phyloP scores from a whole-genome alignment of 257 asterid species.

The Gentiana straminea region DNA sequence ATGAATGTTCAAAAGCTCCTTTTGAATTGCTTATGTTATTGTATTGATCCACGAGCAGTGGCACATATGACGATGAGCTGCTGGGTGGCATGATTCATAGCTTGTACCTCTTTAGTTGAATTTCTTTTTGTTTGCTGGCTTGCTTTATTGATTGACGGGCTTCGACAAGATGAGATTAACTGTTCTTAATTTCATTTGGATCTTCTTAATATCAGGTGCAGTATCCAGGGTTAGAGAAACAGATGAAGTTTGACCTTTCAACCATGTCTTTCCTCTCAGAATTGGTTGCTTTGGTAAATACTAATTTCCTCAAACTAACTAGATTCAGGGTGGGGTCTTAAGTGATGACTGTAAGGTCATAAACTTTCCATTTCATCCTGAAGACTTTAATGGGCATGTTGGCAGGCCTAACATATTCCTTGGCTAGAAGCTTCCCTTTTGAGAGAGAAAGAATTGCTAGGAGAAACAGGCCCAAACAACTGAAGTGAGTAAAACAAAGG shows the following conservation, averaged over 20 bases:
- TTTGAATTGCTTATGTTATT: not conserved
- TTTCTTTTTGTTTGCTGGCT: not conserved
- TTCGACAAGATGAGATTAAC: not conserved
- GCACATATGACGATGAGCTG: not conserved
- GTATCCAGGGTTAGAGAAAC: conserved; percentile 82
- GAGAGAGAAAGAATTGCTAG: no score
- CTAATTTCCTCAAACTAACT: not conserved
- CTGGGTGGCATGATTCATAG: no score
- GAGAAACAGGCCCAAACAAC: no score
- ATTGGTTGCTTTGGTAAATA: conserved; percentile 63
- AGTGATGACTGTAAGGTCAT: no score
- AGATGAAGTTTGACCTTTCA: conserved; percentile 72
- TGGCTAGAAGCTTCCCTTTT: no score
- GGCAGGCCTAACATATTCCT: no score
- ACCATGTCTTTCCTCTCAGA: conserved; percentile 70
- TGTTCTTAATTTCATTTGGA: conserved; percentile 8
- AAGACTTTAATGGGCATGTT: no score
- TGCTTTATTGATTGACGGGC: not conserved
- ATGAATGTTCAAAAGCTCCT: not conserved
- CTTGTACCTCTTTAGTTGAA: not conserved
- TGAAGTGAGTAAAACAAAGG: no score
- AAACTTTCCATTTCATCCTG: no score
- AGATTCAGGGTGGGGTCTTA: no score
- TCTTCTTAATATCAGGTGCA: conserved; percentile 50
- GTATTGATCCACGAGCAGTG: not conserved